These are phyloP conservation scores for Pyrenochaeta sp. DNA, from an alignment of 2,329 filamentous ascomycete species.

Conservation along the genomic window DNA sequence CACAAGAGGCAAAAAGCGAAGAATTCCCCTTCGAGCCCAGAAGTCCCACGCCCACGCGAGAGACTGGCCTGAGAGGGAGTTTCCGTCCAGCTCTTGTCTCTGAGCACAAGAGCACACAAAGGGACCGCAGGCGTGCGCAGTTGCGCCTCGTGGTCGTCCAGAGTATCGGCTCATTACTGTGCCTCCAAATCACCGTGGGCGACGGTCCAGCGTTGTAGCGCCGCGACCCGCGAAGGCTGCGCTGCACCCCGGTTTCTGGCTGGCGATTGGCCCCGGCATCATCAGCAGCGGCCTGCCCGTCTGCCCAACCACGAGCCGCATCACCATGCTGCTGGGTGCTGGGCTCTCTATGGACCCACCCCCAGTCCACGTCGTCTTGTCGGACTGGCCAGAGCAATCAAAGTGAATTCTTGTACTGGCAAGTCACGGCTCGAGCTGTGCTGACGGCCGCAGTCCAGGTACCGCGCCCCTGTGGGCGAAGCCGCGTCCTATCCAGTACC, in stretches of 20 bases:
- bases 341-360: slow-evolving; percentile 29
- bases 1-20: slow-evolving; percentile 19
- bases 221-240: slow-evolving; percentile 21
- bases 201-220: slow-evolving; percentile 22
- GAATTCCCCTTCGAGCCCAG: slow-evolving; percentile 10
- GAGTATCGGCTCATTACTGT: slow-evolving; percentile 31
- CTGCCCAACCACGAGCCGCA: slow-evolving; percentile 38
- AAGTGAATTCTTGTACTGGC: slow-evolving; percentile 25
- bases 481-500: slow-evolving; percentile 39
- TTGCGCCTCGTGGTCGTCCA: slow-evolving; percentile 19
- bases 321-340: slow-evolving; percentile 29
- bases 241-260: slow-evolving; percentile 27
- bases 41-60: slow-evolving; percentile 26
- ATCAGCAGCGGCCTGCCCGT: slow-evolving; percentile 16
- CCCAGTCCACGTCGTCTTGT: slow-evolving; percentile 13
- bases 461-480: slow-evolving; percentile 32
- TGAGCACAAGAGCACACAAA: slow-evolving; percentile 15
- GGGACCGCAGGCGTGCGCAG: no score
- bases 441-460: slow-evolving; percentile 24
- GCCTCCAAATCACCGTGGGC: slow-evolving; percentile 36
- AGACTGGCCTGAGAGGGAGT: no score
- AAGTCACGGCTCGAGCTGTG: slow-evolving; percentile 34
- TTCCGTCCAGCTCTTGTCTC: slow-evolving; percentile 10
- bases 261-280: slow-evolving; percentile 31
- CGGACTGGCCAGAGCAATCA: slow-evolving; percentile 24